Conservation (phyloP, 108 stramenopile species). For the Phaeodactylum tricornutum region DNA sequence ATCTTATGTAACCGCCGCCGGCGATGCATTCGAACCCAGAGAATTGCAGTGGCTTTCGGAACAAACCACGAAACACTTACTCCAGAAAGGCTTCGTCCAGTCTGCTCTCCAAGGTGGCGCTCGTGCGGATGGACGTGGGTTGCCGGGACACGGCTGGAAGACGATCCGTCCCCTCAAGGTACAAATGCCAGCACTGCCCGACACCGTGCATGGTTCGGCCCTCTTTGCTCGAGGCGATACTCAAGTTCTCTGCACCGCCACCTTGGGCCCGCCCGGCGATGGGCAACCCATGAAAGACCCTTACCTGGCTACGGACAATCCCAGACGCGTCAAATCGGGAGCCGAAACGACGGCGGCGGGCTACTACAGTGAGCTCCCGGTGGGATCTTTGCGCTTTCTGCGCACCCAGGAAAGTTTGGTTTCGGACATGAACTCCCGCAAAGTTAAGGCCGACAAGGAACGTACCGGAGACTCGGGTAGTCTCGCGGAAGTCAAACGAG, state of each 20-base stretch:
- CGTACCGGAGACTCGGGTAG: slow-evolving; percentile 58
- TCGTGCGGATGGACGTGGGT: slow-evolving; percentile 47
- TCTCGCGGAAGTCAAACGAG: slow-evolving; percentile 35
- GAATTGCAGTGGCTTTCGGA: background rate
- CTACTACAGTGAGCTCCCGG: slow-evolving; percentile 19
- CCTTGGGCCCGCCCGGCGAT: slow-evolving; percentile 54
- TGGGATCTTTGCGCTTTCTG: slow-evolving; percentile 47
- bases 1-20: background rate
- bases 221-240: slow-evolving; percentile 79
- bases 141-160: slow-evolving; percentile 6
- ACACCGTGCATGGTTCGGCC: slow-evolving; percentile 71
- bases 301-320: slow-evolving; percentile 3
- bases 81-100: slow-evolving; percentile 27
- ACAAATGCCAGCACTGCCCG: slow-evolving; percentile 24
- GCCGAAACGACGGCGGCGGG: slow-evolving; percentile 1
- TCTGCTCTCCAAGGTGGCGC: slow-evolving; percentile 19
- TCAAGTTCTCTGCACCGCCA: slow-evolving; percentile 71
- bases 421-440: slow-evolving; percentile 44
- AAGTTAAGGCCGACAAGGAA: slow-evolving; percentile 44
- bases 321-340: too few species aligned
- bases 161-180: slow-evolving; percentile 23
- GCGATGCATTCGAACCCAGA: background rate
- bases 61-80: slow-evolving; percentile 7
- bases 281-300: slow-evolving; percentile 38
- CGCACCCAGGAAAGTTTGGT: slow-evolving; percentile 43